Percentiles rank a stretch among this genome's conserved stretches.
Evolutionary conservation across 495 filamentous ascomycete genomes (phyloP).

Genomic region (Penicillium daleae): DNA sequence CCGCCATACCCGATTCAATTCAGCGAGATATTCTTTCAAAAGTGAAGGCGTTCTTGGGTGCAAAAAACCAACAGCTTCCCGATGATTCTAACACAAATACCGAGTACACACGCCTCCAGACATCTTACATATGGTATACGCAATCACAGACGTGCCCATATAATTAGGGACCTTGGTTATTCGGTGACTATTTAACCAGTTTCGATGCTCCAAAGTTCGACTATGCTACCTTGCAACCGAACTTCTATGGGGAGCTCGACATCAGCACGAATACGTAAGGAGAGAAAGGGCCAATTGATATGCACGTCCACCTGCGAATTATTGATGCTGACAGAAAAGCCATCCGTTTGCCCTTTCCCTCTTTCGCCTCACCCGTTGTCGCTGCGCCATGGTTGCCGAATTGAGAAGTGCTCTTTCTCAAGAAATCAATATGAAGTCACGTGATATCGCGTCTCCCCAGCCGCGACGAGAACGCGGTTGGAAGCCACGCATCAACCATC

Average conservation of each 20-base stretch:
- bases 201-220: no score
- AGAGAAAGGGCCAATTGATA: no score
- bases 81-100: not conserved
- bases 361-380: not conserved
- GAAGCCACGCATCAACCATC: not conserved
- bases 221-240: no score
- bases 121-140: no score
- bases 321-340: no score
- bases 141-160: no score
- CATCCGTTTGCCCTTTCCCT: no score
- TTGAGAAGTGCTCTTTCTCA: not conserved
- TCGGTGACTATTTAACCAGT: no score
- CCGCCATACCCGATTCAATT: conserved; percentile 33
- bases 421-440: conserved; percentile 2
- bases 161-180: no score
- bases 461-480: conserved; percentile 2
- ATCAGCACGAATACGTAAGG: no score
- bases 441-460: conserved; percentile 4
- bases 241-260: no score
- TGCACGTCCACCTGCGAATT: no score
- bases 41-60: not conserved
- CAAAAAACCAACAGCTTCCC: not conserved
- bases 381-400: not conserved
- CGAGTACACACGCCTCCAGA: not conserved
- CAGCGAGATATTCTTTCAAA: not conserved